phyloP scores from a whole-genome alignment of 2,329 filamentous ascomycete species.

The Talaromyces sp. region DNA sequence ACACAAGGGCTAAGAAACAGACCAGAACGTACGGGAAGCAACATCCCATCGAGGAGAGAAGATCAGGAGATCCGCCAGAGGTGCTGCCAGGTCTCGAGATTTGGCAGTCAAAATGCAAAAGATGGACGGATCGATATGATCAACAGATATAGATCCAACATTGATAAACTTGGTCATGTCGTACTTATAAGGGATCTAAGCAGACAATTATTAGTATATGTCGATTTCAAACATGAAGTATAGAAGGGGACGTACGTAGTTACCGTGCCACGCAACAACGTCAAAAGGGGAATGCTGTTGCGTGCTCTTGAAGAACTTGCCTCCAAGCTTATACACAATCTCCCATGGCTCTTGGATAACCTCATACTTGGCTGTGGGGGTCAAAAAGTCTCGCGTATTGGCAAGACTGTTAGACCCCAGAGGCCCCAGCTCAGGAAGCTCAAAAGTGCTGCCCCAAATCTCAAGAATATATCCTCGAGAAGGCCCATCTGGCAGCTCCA shows the following conservation, averaged over 20 bases:
- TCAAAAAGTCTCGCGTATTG: constrained; percentile 61
- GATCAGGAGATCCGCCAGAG: constrained; percentile 35
- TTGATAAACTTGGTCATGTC: constrained; percentile 39
- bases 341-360: constrained; percentile 53
- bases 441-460: constrained; percentile 60
- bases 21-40: constrained; percentile 26
- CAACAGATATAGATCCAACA: constrained; percentile 35
- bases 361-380: constrained; percentile 56
- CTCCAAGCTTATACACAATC: constrained; percentile 60
- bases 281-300: constrained; percentile 67
- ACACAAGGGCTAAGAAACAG: background rate
- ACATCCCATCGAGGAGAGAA: constrained; percentile 39
- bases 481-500: constrained; percentile 57
- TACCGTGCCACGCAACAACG: constrained; percentile 69
- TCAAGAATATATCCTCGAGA: constrained; percentile 64
- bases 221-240: background rate
- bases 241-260: constrained; percentile 40
- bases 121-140: constrained; percentile 39
- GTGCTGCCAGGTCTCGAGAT: constrained; percentile 29
- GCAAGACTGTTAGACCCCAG: constrained; percentile 64
- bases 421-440: constrained; percentile 63
- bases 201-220: background rate
- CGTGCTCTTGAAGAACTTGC: constrained; percentile 55
- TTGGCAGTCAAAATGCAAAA: constrained; percentile 39
- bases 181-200: constrained; percentile 38